phyloP scores from a whole-genome alignment of 1,139 yeast genomes.

The Protomyces inundatus region DNA sequence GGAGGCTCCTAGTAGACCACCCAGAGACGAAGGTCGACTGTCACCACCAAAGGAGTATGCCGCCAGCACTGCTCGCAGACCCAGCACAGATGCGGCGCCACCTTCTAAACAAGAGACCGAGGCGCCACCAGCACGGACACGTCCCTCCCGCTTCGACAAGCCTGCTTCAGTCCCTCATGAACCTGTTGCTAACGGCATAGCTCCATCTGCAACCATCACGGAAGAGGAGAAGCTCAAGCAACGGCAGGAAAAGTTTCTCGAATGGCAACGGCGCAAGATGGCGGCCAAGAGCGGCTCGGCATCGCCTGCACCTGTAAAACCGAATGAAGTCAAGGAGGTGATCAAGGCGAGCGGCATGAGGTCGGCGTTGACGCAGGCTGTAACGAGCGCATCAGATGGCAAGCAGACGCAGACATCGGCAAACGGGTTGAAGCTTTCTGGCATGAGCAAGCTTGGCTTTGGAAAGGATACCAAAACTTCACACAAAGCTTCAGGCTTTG shows the following conservation, averaged over 20 bases:
- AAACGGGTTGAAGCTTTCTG: neutral
- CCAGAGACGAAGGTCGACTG: neutral
- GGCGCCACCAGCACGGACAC: neutral
- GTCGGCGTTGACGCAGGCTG: neutral
- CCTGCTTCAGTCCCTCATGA: neutral
- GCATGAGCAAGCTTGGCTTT: neutral
- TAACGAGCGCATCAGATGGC: neutral
- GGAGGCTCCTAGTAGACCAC: neutral
- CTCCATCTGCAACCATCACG: conserved; percentile 23
- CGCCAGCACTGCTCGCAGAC: neutral
- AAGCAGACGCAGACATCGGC: neutral
- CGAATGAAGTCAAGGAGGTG: neutral
- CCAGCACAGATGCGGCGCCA: neutral
- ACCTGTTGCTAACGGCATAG: neutral
- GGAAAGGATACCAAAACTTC: neutral
- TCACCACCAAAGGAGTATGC: neutral
- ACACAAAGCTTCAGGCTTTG: neutral
- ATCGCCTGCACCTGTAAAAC: neutral
- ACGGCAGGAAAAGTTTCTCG: conserved; percentile 40
- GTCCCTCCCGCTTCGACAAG: neutral
- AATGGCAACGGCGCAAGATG: conserved; percentile 42
- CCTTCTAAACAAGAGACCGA: neutral
- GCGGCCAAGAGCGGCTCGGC: conserved; percentile 32
- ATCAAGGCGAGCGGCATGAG: neutral
- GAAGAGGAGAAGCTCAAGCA: conserved; percentile 37